Percentiles rank a stretch among this genome's conserved stretches.
These are phyloP conservation scores for Yamadazyma oceani DNA, from an alignment of 1,139 yeast genomes.

Conservation along the genomic window DNA sequence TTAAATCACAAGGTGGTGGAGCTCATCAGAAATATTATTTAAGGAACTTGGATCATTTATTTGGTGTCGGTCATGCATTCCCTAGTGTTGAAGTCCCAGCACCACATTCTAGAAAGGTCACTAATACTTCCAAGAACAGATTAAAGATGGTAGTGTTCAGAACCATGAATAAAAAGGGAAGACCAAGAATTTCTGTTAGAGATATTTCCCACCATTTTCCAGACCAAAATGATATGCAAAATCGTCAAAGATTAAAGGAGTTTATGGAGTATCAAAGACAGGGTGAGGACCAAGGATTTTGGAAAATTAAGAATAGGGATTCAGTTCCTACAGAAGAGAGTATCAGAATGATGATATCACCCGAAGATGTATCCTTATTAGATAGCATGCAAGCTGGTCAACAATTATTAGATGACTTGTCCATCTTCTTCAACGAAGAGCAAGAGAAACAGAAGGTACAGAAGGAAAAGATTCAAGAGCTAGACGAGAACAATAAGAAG, in stretches of 20 bases:
- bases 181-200: constrained; percentile 76
- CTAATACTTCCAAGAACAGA: constrained; percentile 88
- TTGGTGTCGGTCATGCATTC: constrained; percentile 88
- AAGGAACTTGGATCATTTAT: constrained; percentile 67
- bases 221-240: constrained; percentile 97
- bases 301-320: constrained; percentile 79
- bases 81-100: constrained; percentile 97
- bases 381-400: constrained; percentile 96
- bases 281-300: constrained; percentile 93
- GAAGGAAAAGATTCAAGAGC: constrained; percentile 34
- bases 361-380: constrained; percentile 84
- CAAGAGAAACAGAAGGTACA: constrained; percentile 22
- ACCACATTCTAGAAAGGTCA: constrained; percentile 94
- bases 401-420: constrained; percentile 68
- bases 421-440: constrained; percentile 18
- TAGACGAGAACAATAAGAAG: constrained; percentile 23
- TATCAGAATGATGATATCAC: constrained; percentile 81
- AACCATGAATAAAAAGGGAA: constrained; percentile 74
- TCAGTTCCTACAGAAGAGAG: constrained; percentile 76
- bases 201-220: constrained; percentile 94
- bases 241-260: constrained; percentile 91
- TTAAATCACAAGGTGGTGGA: constrained; percentile 75
- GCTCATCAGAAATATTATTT: constrained; percentile 52
- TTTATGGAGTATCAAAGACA: constrained; percentile 97
- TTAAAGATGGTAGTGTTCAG: constrained; percentile 92